Evolutionary conservation across 2,329 filamentous ascomycete species (phyloP), one percentile per base, ranked within the genome.

Genomic region (Ophiostoma piceae): DNA sequence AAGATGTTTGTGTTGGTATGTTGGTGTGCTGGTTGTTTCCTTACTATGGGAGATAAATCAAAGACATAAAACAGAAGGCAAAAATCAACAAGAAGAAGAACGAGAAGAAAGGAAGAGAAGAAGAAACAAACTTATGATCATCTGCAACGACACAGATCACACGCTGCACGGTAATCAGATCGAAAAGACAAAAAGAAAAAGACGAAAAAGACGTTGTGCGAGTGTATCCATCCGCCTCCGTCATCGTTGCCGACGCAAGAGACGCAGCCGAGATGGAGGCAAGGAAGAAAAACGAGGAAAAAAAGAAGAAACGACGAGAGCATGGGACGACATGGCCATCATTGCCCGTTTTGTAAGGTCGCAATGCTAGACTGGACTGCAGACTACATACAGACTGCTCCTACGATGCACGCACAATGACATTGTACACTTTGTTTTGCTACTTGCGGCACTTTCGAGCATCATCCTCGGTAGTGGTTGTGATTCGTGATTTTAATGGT

Each of bases 401-500:
- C 8, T 35, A 35, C 57, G 26, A 5, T 12, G 12, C 12, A 14
- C 62, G 39, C 37, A 65, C 19, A 47, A 47, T 47, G 43, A 47
- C 43, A 47, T 47, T 47, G 19, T 65, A 39, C 9, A 65, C 62
- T 41, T 41, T 35, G 35, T 35, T 47, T 7, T 65, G n/a, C 9
- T 35, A 65, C 62, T 65, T 65, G 62, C 62, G 62, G 62, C 62
- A 65, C 62, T 65, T 65, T 65, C 35, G 12, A 26, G n/a, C 16
- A 57, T 47, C 43, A n/a, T n/a, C 5, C 43, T n/a, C 43, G 16
- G 43, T n/a, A 47, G 16, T 47, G 43, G 14, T 64, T 14, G 26
- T 32, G 29, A 72, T 71, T 73, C 35, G 35, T 35, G 35, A 29
- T 29, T 29, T 29, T 29, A 71, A 69, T 71, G 26, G 32, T 37